Evolutionary conservation across 139 green algal species (phyloP), one percentile per base, ranked within the genome.

Genomic region (Coccomyxa sp.): DNA sequence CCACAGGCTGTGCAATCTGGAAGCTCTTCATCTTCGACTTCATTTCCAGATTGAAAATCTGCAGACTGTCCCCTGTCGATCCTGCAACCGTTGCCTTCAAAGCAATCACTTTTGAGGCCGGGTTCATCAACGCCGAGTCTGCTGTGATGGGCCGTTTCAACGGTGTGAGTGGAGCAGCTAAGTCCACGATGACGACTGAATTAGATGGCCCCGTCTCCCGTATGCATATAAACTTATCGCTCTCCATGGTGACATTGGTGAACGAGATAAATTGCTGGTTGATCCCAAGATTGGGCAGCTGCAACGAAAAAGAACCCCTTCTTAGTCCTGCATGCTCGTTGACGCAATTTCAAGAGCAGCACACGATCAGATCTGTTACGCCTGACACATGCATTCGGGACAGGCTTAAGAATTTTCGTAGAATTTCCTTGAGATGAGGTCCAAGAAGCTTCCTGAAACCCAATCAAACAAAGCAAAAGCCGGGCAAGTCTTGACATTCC

Each of bases 21-120:
- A 97, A 93, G 0, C 92, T 92, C 90, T 98, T 98, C 74, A 99
- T 92, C 91, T 99, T 99, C n/a, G 90, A 88, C 94, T 99, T 99
- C 28, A 89, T 93, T 60, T 98, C 97, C 81, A 99, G 90, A 92
- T 99, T 98, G 89, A 99, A 99, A 25, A 99, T 96, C 87, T 99
- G 96, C 71, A 99, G 91, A 57, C 93, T 95, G 84, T 98, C 95
- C 13, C 93, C 94, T 25, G 87, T 79, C 0, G 90, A 89, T 28
- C 89, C 89, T 0, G 84, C 79, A 30, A 91, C 86, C 32, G 89
- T 85, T 7, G 92, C 92, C 87, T 99, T 99, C 16, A 99, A 90
- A 1, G 97, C 97, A 76, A 99, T 97, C 30, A 99, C 89, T 84
- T 98, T 98, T 82, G 88, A 93, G 85, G 91, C 90, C 7, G 95